These are phyloP conservation scores for Nitzschia sp. DNA, from an alignment of 108 stramenopile genomes.

Conservation along the genomic window DNA sequence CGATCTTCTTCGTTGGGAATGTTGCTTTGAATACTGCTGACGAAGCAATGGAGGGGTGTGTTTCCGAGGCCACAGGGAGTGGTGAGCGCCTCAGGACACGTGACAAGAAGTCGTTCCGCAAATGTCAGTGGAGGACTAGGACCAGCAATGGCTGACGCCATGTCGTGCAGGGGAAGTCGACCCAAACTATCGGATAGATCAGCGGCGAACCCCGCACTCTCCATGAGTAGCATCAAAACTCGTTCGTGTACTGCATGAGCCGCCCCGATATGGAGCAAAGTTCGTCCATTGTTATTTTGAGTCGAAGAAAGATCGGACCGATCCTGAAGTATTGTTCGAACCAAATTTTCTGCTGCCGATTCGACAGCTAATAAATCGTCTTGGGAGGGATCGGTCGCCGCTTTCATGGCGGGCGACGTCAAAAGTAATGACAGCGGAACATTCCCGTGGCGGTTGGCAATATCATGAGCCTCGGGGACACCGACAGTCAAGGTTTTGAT, in stretches of 20 bases:
- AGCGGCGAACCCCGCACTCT: background rate
- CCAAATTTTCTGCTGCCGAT: constrained; percentile 11
- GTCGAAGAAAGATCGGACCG: constrained; percentile 7
- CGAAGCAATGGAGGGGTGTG: constrained; percentile 63
- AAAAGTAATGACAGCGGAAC: constrained; percentile 58
- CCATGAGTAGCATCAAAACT: constrained; percentile 46
- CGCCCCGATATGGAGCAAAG: constrained; percentile 54
- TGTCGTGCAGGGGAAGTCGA: constrained; percentile 60
- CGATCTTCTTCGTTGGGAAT: constrained; percentile 13
- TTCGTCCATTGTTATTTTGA: constrained; percentile 34
- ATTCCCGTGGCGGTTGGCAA: constrained; percentile 57
- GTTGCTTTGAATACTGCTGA: constrained; percentile 12
- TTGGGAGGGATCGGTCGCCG: background rate
- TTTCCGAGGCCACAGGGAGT: constrained; percentile 45
- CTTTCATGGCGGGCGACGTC: constrained; percentile 38
- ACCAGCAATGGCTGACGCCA: constrained; percentile 31
- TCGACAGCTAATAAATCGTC: constrained; percentile 13
- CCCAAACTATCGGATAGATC: constrained; percentile 46
- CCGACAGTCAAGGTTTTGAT: constrained; percentile 39
- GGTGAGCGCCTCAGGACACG: constrained; percentile 35
- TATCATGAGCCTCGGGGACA: constrained; percentile 40
- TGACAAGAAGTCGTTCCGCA: constrained; percentile 40
- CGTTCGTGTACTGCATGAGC: constrained; percentile 45
- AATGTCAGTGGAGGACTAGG: constrained; percentile 14
- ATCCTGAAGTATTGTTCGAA: constrained; percentile 17